phyloP scores from a whole-genome alignment of 2,329 filamentous ascomycete species.

The Paracorniculantispora psalliotae region DNA sequence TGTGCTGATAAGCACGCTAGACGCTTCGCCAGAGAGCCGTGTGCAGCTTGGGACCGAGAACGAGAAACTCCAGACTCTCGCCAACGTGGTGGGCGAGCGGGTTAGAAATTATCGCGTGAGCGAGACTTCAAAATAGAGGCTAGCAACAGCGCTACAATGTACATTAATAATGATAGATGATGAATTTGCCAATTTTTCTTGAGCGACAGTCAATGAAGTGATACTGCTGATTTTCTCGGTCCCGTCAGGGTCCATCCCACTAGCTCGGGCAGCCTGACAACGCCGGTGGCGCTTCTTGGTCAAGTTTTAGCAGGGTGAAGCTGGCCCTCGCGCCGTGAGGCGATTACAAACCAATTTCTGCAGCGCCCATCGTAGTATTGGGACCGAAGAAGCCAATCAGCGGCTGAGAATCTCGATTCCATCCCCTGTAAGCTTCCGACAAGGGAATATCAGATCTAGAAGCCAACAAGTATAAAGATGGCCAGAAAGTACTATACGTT shows the following conservation, averaged over 20 bases:
- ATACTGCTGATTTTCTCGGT: not conserved
- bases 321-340: not conserved
- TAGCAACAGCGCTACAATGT: not conserved
- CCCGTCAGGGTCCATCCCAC: not conserved
- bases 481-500: not conserved
- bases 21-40: conserved; percentile 2
- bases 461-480: not conserved
- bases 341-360: conserved; percentile 3
- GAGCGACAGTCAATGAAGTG: not conserved
- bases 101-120: conserved; percentile 25
- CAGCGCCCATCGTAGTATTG: not conserved
- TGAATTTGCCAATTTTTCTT: too few species aligned
- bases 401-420: not conserved
- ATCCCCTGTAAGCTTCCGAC: not conserved
- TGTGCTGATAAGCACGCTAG: not conserved
- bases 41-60: conserved; percentile 26
- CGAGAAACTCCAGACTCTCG: conserved; percentile 26
- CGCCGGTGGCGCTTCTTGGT: not conserved
- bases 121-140: not conserved
- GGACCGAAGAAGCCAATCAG: conserved; percentile 4
- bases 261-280: not conserved
- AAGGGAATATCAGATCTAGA: not conserved
- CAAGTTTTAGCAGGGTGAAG: not conserved
- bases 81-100: conserved; percentile 26
- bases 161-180: not conserved